Conservation (phyloP, 2,329 filamentous ascomycete species). For the Fusarium dlaminii region DNA sequence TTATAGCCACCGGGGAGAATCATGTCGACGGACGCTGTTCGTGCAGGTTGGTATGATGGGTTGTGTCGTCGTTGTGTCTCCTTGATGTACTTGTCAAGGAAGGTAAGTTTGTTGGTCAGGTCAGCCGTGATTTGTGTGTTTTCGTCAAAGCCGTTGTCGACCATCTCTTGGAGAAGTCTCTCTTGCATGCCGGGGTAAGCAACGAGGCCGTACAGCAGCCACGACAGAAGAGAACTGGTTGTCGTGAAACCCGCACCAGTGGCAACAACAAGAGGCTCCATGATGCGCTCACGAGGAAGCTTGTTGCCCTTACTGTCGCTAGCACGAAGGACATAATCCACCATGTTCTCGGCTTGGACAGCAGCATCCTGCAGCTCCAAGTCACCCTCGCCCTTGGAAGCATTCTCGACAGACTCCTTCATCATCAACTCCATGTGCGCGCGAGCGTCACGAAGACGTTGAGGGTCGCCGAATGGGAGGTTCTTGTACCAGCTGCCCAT, state of each 20-base stretch:
- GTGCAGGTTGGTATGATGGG: conserved; percentile 68
- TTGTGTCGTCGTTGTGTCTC: conserved; percentile 69
- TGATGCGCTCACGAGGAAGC: conserved; percentile 52
- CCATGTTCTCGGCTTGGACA: conserved; percentile 55
- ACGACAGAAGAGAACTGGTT: conserved; percentile 66
- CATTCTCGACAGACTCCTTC: conserved; percentile 50
- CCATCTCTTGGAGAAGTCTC: conserved; percentile 64
- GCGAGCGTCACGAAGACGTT: conserved; percentile 50
- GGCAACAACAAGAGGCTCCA: conserved; percentile 56
- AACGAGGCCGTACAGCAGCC: conserved; percentile 64
- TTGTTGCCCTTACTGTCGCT: conserved; percentile 64
- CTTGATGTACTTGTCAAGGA: conserved; percentile 68
- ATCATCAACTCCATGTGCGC: conserved; percentile 50
- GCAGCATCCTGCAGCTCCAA: conserved; percentile 60
- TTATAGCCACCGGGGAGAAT: conserved; percentile 68
- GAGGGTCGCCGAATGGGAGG: conserved; percentile 67
- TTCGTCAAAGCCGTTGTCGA: conserved; percentile 58
- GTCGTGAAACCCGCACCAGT: conserved; percentile 70
- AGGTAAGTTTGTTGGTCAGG: conserved; percentile 57
- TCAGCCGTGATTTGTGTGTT: conserved; percentile 58
- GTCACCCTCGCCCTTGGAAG: conserved; percentile 50
- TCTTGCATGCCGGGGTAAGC: conserved; percentile 66
- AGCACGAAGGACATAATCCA: conserved; percentile 63
- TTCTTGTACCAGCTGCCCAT: conserved; percentile 65
- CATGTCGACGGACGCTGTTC: conserved; percentile 64